Base-by-base conservation (phyloP, 2,329 filamentous ascomycete genomes). In the Monosporascus sp. region DNA sequence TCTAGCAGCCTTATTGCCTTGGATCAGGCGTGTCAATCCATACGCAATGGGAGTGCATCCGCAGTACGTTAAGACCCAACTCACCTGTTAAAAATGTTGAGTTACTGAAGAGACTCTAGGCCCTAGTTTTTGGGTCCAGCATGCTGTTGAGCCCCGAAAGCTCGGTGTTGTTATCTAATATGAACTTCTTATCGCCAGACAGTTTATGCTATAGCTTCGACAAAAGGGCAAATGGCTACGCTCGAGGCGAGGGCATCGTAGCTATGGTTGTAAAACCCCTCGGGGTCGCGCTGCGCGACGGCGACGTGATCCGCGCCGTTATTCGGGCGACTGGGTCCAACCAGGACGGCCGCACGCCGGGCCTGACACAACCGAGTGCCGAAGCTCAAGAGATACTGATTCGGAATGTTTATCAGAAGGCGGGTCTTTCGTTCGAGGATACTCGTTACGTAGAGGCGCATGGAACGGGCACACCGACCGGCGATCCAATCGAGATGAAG, bases 401-500 rank as follows among this genome's bases (percentile, higher is more conserved):
- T 26, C 55, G 58, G 1, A 38, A 61, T 2, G 62, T 64, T 11
- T 69, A 70, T 41, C 24, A 27, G 2, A 40, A 24, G 22, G 22
- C 22, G 70, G 1, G 69, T 9, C 24, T 22, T 43, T 8, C 22
- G 8, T 7, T 43, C 22, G 22, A 24, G 22, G 22, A 24, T 5
- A 24, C 22, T 19, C 38, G 52, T 24, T 8, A 67, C 48, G 56
- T 69, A 17, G 70, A 72, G 56, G 68, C 69, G 5, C 63, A 65
- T 55, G 63, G 62, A 64, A 55, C 74, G 0, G 74, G 74, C 3
- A 78, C 75, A 3, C 57, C 58, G 9, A 66, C 68, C 1, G 75
- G 75, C 8, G 74, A 78, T 52, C 70, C 72, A 0, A 60, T 67
- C 20, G 75, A 78, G 54, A 69, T 71, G 27, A 59, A 61, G n/a